A percentile compares a stretch with the other conserved stretches of the same genome.
phyloP scores from a whole-genome alignment of 176 grass and related monocot genomes.

The Dendrocalamus sinicus region DNA sequence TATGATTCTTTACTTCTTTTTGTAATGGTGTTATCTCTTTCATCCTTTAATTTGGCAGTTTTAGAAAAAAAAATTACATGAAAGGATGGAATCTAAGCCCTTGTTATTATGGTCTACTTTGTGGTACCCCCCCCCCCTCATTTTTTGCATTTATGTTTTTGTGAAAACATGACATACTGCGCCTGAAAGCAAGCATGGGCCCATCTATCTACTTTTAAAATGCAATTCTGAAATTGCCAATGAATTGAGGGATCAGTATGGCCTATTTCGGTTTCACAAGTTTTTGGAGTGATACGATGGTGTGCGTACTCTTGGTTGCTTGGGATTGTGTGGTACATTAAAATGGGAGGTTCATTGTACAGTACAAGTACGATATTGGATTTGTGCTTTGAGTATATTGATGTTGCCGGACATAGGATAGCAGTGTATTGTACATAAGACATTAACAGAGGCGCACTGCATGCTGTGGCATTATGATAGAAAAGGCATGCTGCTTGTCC shows the following conservation, averaged over 20 bases:
- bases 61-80: background rate
- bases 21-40: background rate
- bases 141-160: background rate
- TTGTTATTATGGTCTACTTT: background rate
- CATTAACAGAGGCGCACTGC: background rate
- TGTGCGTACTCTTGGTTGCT: background rate
- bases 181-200: background rate
- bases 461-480: conserved; percentile 4
- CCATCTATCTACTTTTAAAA: background rate
- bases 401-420: conserved; percentile 14
- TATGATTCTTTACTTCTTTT: background rate
- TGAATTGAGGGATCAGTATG: background rate
- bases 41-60: background rate
- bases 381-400: conserved; percentile 2
- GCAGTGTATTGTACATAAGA: conserved; percentile 1
- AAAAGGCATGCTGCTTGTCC: conserved; percentile 24
- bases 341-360: conserved; percentile 13
- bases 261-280: background rate
- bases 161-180: background rate
- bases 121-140: background rate
- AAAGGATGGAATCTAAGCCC: background rate
- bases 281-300: background rate
- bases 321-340: background rate
- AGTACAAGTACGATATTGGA: conserved; percentile 16
- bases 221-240: background rate